These are phyloP conservation scores for Pichia sp. DNA, from an alignment of 1,139 yeast species.

Conservation along the genomic window DNA sequence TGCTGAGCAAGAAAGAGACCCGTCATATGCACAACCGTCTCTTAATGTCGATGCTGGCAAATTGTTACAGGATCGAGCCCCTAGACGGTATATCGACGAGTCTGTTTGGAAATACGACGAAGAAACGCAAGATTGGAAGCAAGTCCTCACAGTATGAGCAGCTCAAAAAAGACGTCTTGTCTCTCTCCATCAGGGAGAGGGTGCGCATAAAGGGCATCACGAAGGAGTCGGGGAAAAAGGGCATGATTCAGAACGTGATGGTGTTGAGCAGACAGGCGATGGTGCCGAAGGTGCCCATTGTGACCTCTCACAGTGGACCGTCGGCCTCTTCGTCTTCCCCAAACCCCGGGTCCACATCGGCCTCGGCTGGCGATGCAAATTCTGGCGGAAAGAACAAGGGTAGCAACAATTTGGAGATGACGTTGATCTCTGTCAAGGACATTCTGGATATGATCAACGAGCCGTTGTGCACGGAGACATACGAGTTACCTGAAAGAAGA, in stretches of 20 bases:
- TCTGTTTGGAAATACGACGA: conserved; percentile 43
- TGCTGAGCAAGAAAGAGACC: conserved; percentile 48
- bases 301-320: conserved; percentile 35
- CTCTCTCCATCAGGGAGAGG: conserved; percentile 80
- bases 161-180: conserved; percentile 81
- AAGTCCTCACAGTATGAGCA: conserved; percentile 69
- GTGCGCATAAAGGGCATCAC: conserved; percentile 80
- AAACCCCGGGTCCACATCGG: not conserved
- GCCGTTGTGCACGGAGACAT: conserved; percentile 73
- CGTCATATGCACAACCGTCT: conserved; percentile 73
- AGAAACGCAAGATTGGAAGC: conserved; percentile 38
- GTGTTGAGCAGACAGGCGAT: conserved; percentile 79
- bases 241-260: conserved; percentile 70
- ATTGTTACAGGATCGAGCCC: conserved; percentile 68
- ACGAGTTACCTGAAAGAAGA: conserved; percentile 79
- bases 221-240: conserved; percentile 74
- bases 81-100: conserved; percentile 47
- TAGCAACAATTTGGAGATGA: conserved; percentile 36
- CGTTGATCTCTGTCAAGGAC: conserved; percentile 90
- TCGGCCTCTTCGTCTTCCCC: not conserved
- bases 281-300: conserved; percentile 85
- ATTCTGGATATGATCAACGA: conserved; percentile 85
- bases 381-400: conserved; percentile 1
- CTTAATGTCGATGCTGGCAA: conserved; percentile 75
- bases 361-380: not conserved